Conservation (phyloP, 1,284 basidiomycete species). For the Naganishia sp. region DNA sequence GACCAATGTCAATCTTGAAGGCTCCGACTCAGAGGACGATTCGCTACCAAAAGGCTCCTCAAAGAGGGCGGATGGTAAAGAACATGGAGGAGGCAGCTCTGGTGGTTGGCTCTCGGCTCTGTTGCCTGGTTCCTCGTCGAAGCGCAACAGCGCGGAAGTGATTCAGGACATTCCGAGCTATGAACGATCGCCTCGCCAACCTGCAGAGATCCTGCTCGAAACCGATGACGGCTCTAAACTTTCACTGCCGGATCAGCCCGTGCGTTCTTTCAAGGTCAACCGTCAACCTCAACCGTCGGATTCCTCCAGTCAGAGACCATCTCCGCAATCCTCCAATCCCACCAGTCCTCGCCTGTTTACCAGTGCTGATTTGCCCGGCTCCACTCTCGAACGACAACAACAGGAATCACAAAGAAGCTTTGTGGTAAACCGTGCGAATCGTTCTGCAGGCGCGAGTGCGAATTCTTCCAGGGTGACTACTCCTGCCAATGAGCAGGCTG, state of each 20-base stretch:
- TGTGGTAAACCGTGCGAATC: slow-evolving; percentile 29
- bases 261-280: slow-evolving; percentile 31
- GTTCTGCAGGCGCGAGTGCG: slow-evolving; percentile 21
- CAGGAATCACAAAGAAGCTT: slow-evolving; percentile 27
- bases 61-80: slow-evolving; percentile 9
- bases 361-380: background rate
- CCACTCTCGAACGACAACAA: background rate
- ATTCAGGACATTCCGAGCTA: slow-evolving; percentile 10
- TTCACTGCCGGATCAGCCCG: background rate
- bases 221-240: slow-evolving; percentile 5
- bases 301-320: slow-evolving; percentile 18
- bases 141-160: slow-evolving; percentile 2
- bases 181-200: slow-evolving; percentile 24
- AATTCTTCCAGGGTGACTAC: slow-evolving; percentile 18
- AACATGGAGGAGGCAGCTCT: slow-evolving; percentile 22
- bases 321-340: slow-evolving; percentile 14
- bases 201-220: slow-evolving; percentile 5
- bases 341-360: slow-evolving; percentile 14
- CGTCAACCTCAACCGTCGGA: slow-evolving; percentile 17
- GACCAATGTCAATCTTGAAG: slow-evolving; percentile 11
- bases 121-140: slow-evolving; percentile 14
- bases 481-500: slow-evolving; percentile 5
- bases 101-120: slow-evolving; percentile 25
- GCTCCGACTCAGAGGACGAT: slow-evolving; percentile 31
- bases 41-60: slow-evolving; percentile 5